Evolutionary conservation across 495 filamentous ascomycete species (phyloP).

Genomic region (Platismatia glauca): DNA sequence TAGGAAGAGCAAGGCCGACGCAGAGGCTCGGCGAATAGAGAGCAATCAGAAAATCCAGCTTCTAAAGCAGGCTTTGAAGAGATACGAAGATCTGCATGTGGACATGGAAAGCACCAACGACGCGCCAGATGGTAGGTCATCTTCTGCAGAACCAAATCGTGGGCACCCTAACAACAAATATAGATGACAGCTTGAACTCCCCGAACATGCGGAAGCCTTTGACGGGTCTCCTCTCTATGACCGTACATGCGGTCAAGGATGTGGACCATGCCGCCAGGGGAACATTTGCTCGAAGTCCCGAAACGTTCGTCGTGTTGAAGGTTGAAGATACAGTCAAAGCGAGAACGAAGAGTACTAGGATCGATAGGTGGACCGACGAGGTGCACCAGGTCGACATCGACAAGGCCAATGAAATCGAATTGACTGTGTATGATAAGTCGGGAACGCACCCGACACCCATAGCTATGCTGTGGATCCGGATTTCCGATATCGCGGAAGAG

Average conservation of each 20-base stretch:
- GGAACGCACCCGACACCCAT: slow-evolving; percentile 86
- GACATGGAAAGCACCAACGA: slow-evolving; percentile 78
- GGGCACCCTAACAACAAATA: slow-evolving; percentile 16
- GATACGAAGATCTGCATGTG: slow-evolving; percentile 96
- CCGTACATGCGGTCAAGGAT: slow-evolving; percentile 81
- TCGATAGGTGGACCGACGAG: slow-evolving; percentile 86
- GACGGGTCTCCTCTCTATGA: slow-evolving; percentile 77
- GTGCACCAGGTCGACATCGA: slow-evolving; percentile 85
- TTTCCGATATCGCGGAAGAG: slow-evolving; percentile 95
- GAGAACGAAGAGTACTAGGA: slow-evolving; percentile 77
- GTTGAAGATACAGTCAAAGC: slow-evolving; percentile 89
- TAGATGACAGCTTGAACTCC: slow-evolving; percentile 94
- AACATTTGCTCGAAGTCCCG: slow-evolving; percentile 79
- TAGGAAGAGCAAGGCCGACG: slow-evolving; percentile 86
- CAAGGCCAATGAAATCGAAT: slow-evolving; percentile 96
- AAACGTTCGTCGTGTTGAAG: slow-evolving; percentile 92
- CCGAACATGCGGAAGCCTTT: slow-evolving; percentile 91
- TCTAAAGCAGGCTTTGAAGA: slow-evolving; percentile 86
- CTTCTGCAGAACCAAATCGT: neutral
- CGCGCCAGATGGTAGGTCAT: slow-evolving; percentile 65
- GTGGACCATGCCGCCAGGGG: slow-evolving; percentile 88
- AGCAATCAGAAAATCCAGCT: slow-evolving; percentile 97
- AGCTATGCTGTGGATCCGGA: slow-evolving; percentile 89
- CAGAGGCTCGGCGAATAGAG: slow-evolving; percentile 78
- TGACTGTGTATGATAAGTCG: slow-evolving; percentile 89